phyloP scores from a whole-genome alignment of 2,329 filamentous ascomycete genomes.

The Rhexocercosporidium sp. region DNA sequence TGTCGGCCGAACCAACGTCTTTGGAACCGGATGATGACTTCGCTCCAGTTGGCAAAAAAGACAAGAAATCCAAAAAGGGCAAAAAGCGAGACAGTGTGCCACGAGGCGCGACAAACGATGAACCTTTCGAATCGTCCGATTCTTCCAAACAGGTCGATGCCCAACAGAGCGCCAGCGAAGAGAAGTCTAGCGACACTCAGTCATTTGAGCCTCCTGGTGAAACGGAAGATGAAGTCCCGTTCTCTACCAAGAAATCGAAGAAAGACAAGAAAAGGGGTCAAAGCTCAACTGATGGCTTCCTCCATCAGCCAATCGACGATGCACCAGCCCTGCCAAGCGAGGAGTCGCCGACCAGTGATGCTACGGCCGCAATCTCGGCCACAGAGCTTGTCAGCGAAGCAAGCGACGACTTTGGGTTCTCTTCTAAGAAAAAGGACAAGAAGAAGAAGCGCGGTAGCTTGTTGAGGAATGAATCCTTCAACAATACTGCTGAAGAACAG shows the following conservation, averaged over 20 bases:
- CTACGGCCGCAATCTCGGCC: conserved; percentile 4
- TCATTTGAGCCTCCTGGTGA: conserved; percentile 12
- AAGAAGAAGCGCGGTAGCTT: conserved; percentile 23
- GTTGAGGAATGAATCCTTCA: conserved; percentile 17
- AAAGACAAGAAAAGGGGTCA: conserved; percentile 43
- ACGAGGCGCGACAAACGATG: conserved; percentile 12
- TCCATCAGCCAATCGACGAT: neutral
- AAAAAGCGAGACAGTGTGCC: conserved; percentile 25
- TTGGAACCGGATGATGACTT: conserved; percentile 31
- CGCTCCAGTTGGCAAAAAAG: conserved; percentile 15
- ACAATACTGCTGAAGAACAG: conserved; percentile 18
- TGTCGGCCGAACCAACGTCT: conserved; percentile 8
- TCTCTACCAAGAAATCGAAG: conserved; percentile 44
- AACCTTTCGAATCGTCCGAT: neutral
- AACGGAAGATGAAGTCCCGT: conserved; percentile 17
- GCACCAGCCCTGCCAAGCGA: neutral
- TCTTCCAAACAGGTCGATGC: conserved; percentile 10
- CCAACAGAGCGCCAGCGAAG: neutral
- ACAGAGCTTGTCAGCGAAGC: conserved; percentile 8
- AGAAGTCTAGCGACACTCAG: neutral
- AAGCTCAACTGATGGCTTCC: conserved; percentile 1
- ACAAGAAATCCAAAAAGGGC: conserved; percentile 35
- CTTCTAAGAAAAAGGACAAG: conserved; percentile 24
- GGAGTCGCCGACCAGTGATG: neutral
- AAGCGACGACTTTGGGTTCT: conserved; percentile 27